Evolutionary conservation across 1,139 yeast species (phyloP), one percentile per base, ranked within the genome.

Genomic region (Yamadazyma aaseri): DNA sequence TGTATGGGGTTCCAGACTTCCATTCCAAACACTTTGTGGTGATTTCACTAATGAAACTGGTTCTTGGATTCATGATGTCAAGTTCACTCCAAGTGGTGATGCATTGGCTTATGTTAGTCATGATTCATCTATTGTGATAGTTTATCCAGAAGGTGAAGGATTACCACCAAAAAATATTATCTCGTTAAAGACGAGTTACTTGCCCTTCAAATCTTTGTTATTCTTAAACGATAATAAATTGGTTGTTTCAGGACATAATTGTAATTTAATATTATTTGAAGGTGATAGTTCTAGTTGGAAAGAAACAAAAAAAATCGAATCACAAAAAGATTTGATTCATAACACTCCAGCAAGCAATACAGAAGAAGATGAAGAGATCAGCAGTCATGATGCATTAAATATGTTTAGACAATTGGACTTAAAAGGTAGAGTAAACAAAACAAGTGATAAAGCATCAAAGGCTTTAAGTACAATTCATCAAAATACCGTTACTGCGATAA

Each of bases 391-490:
- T 42, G 97, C 97, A 10, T 75, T 92, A 57, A 86, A 86, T 63
- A 87, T 92, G 92, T 94, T 94, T 67, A 83, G 89, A 61, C 96
- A 92, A 61, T 71, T 92, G 73, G 99, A 92, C 62, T 75, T 92
- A 60, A 90, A 89, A 71, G 98, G 98, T 36, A 76, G 86, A 39
- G 80, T 77, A 34, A 69, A 73, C 45, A 66, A 71, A 17, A 43
- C 46, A 30, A 42, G 46, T 12, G 51, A 72, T 55, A 46, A 45
- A 17, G 64, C 74, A 24, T 55, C 60, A 23, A 71, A 74, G 36
- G 76, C 75, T 32, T 71, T 84, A 53, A 73, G 73, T 41, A 87
- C 96, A 12, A 78, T 86, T 41, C 98, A 92, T 61, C 97, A 90
- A 60, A 92, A 90, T 64, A 82, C 97, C 20, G 87, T 94, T 55